Evolutionary conservation across 1,284 basidiomycete species (phyloP).

Genomic region (Stygiomarasmius scandens): DNA sequence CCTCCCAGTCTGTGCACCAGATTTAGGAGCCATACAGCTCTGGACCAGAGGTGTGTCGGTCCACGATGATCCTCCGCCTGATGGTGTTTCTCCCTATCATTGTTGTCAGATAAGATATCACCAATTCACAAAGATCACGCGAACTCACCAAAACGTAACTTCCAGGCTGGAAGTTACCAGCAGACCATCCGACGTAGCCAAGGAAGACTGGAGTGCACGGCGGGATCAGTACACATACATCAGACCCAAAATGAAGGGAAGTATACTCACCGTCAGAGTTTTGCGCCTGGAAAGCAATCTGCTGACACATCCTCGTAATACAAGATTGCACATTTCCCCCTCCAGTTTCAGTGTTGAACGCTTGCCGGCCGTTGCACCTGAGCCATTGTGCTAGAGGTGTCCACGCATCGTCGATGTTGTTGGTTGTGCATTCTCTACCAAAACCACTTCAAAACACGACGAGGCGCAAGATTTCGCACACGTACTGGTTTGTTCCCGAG

Average conservation of each 20-base stretch:
- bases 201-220: slow-evolving; percentile 7
- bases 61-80: slow-evolving; percentile 39
- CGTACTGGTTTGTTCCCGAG: slow-evolving; percentile 43
- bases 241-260: slow-evolving; percentile 11
- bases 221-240: not conserved
- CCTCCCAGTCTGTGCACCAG: slow-evolving; percentile 27
- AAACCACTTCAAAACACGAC: too few relatives aligned
- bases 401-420: slow-evolving; percentile 55
- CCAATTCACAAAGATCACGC: not conserved
- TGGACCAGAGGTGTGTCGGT: slow-evolving; percentile 43
- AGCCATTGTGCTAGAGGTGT: slow-evolving; percentile 53
- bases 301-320: slow-evolving; percentile 46
- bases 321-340: slow-evolving; percentile 57
- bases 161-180: slow-evolving; percentile 35
- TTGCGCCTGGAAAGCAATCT: slow-evolving; percentile 52
- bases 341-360: slow-evolving; percentile 66
- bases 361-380: slow-evolving; percentile 54
- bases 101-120: not conserved
- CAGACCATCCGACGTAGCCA: slow-evolving; percentile 35
- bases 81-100: slow-evolving; percentile 40
- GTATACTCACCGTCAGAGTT: slow-evolving; percentile 49
- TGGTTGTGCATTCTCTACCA: slow-evolving; percentile 49
- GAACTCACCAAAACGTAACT: slow-evolving; percentile 25
- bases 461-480: too few relatives aligned
- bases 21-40: slow-evolving; percentile 42